Conservation (phyloP, 2,329 filamentous ascomycete species). For the Geosmithia morbida region DNA sequence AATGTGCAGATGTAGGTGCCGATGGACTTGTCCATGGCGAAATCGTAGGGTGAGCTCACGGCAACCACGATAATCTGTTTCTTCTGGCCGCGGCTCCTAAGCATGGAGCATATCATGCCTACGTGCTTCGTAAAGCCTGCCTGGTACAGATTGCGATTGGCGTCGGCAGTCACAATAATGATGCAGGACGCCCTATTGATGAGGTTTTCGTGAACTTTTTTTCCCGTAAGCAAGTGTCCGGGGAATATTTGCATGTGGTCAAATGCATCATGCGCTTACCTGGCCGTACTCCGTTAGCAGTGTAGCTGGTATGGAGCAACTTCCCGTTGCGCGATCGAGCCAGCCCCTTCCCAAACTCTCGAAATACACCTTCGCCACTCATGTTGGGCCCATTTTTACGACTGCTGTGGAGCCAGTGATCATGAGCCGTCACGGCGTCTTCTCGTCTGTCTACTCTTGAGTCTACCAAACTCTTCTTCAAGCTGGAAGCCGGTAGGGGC, state of each 20-base stretch:
- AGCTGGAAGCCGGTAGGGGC: constrained; percentile 76
- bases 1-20: constrained; percentile 92
- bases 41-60: constrained; percentile 92
- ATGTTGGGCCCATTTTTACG: constrained; percentile 50
- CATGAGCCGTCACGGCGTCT: constrained; percentile 26
- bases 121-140: constrained; percentile 93
- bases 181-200: constrained; percentile 81
- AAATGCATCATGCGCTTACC: constrained; percentile 17
- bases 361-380: constrained; percentile 87
- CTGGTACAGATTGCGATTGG: constrained; percentile 87
- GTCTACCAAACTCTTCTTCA: constrained; percentile 57
- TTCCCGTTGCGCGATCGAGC: constrained; percentile 76
- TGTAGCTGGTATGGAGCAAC: constrained; percentile 87
- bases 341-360: constrained; percentile 76
- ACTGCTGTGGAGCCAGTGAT: constrained; percentile 42
- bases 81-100: constrained; percentile 61
- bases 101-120: constrained; percentile 84
- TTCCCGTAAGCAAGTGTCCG: constrained; percentile 3
- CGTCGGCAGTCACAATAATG: constrained; percentile 84
- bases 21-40: constrained; percentile 81
- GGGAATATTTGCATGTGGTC: neutral
- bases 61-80: constrained; percentile 85
- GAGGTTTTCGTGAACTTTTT: constrained; percentile 68
- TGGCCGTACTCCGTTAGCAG: constrained; percentile 79
- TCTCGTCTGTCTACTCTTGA: constrained; percentile 22